phyloP scores from a whole-genome alignment of 2,329 filamentous ascomycete species.

The Dactylellina drechsleri region DNA sequence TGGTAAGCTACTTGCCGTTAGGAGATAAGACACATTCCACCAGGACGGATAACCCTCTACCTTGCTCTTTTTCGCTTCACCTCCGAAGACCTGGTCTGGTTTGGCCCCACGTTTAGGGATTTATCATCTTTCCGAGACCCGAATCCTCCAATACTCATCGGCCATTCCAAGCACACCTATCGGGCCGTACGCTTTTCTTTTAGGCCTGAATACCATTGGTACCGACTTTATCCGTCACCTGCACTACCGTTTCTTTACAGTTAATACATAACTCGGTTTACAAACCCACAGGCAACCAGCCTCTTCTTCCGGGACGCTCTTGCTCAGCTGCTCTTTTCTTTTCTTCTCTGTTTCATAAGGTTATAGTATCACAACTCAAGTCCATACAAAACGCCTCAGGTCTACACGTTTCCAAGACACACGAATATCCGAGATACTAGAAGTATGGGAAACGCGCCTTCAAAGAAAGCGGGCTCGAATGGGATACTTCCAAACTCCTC shows the following conservation, averaged over 20 bases:
- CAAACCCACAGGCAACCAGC: slow-evolving; percentile 17
- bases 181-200: slow-evolving; percentile 12
- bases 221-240: slow-evolving; percentile 51
- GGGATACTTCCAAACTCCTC: slow-evolving; percentile 49
- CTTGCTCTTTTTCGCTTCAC: slow-evolving; percentile 22
- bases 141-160: slow-evolving; percentile 29
- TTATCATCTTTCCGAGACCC: slow-evolving; percentile 43
- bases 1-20: slow-evolving; percentile 37
- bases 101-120: slow-evolving; percentile 52
- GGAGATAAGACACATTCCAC: slow-evolving; percentile 50
- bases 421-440: slow-evolving; percentile 11
- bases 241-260: slow-evolving; percentile 28
- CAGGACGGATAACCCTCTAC: slow-evolving; percentile 27
- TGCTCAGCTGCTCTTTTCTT: not conserved
- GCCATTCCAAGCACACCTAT: slow-evolving; percentile 16
- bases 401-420: slow-evolving; percentile 18
- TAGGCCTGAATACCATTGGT: slow-evolving; percentile 31
- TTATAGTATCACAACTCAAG: slow-evolving; percentile 19
- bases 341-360: slow-evolving; percentile 25
- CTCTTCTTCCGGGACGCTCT: slow-evolving; percentile 1
- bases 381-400: slow-evolving; percentile 9
- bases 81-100: slow-evolving; percentile 34
- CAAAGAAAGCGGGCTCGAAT: slow-evolving; percentile 56
- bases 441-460: slow-evolving; percentile 58
- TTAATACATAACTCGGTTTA: slow-evolving; percentile 30